Conservation (phyloP, 1,139 yeast species). For the Kodamaea ohmeri region DNA sequence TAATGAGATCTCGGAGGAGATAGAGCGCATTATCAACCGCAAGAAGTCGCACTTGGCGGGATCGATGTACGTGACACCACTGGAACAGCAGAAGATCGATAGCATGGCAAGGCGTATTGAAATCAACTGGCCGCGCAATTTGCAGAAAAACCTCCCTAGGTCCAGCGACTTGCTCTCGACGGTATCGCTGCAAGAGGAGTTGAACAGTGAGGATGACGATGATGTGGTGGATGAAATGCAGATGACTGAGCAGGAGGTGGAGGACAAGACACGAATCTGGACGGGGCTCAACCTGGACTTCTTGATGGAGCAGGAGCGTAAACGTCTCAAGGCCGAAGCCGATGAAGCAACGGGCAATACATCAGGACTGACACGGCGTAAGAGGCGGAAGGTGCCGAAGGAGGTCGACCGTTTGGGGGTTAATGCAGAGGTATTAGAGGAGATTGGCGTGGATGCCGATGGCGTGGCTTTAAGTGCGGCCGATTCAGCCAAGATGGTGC, state of each 20-base stretch:
- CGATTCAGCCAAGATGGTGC: constrained; percentile 70
- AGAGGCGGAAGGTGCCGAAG: constrained; percentile 26
- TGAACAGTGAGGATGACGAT: constrained; percentile 69
- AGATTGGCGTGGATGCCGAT: constrained; percentile 39
- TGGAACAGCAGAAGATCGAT: constrained; percentile 18
- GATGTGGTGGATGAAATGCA: constrained; percentile 60
- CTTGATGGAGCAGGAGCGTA: constrained; percentile 79
- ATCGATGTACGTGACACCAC: constrained; percentile 26
- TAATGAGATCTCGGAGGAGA: constrained; percentile 19
- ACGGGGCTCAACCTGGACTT: constrained; percentile 84
- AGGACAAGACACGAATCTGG: constrained; percentile 80
- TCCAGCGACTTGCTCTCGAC: constrained; percentile 50
- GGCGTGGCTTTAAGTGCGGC: constrained; percentile 58
- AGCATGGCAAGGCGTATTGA: constrained; percentile 21
- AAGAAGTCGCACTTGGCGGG: constrained; percentile 21
- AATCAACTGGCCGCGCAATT: constrained; percentile 52
- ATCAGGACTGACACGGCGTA: constrained; percentile 43
- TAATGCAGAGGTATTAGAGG: constrained; percentile 39
- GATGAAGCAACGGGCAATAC: constrained; percentile 80
- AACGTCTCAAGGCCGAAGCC: constrained; percentile 79
- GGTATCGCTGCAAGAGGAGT: constrained; percentile 58
- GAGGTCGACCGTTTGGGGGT: constrained; percentile 19
- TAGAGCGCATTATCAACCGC: constrained; percentile 24
- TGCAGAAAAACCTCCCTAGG: constrained; percentile 51
- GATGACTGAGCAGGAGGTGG: constrained; percentile 63